phyloP scores from a whole-genome alignment of 1,284 basidiomycete species.

The Singerocomus rubriflavus region DNA sequence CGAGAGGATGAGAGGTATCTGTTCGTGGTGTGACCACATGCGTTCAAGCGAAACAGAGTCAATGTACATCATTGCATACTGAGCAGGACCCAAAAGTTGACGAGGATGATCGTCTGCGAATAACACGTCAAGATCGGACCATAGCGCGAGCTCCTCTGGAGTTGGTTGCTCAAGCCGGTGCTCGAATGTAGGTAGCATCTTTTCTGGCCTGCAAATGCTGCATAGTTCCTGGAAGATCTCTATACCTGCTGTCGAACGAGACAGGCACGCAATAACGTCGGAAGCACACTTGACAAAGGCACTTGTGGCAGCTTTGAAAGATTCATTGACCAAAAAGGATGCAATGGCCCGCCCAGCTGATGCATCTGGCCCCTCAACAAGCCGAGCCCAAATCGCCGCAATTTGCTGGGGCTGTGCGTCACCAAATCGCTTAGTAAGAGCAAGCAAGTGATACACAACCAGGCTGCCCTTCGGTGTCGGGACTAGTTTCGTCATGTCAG shows the following conservation, averaged over 20 bases:
- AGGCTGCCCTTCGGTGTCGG: conserved; percentile 61
- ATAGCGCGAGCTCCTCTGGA: conserved; percentile 66
- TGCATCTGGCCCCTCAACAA: conserved; percentile 69
- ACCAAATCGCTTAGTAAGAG: conserved; percentile 78
- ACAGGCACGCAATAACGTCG: conserved; percentile 82
- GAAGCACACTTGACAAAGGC: conserved; percentile 80
- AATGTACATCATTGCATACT: conserved; percentile 86
- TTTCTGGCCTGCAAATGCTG: conserved; percentile 78
- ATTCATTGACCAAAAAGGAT: conserved; percentile 85
- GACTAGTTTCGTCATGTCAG: conserved; percentile 22
- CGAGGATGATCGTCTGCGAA: conserved; percentile 69
- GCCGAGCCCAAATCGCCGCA: conserved; percentile 74
- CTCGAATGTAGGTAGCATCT: conserved; percentile 76
- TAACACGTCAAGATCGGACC: conserved; percentile 71
- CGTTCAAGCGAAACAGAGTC: conserved; percentile 80
- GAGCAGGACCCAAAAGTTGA: conserved; percentile 71
- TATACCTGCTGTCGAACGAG: conserved; percentile 72
- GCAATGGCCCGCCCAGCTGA: conserved; percentile 79
- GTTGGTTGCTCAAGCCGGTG: conserved; percentile 68
- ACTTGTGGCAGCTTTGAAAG: conserved; percentile 77
- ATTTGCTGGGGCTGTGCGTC: conserved; percentile 82
- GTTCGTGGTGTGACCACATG: conserved; percentile 69
- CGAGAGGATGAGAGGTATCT: conserved; percentile 77
- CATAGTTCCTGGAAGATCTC: conserved; percentile 83
- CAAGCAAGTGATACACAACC: conserved; percentile 81